phyloP scores from a whole-genome alignment of 23 red algal species.

The Chondrus crispus region DNA sequence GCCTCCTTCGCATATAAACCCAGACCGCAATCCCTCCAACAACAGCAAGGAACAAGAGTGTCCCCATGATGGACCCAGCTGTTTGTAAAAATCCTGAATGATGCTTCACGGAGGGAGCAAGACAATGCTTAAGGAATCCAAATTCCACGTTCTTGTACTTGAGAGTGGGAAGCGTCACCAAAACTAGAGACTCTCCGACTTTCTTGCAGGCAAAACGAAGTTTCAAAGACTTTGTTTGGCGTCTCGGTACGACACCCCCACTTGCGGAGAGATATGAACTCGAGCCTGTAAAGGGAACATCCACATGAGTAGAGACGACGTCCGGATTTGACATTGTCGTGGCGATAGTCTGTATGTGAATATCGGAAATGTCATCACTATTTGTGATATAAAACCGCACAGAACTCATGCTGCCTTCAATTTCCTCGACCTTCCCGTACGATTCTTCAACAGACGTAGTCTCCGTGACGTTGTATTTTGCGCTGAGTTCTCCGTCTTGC shows the following conservation, averaged over 20 bases:
- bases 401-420: constrained; percentile 22
- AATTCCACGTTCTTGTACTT: constrained; percentile 67
- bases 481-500: constrained; percentile 51
- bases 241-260: constrained; percentile 40
- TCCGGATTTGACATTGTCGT: constrained; percentile 58
- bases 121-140: constrained; percentile 66
- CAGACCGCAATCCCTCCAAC: constrained; percentile 25
- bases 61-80: constrained; percentile 41
- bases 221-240: constrained; percentile 20
- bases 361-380: constrained; percentile 47
- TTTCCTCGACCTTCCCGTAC: background rate
- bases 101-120: constrained; percentile 28
- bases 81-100: constrained; percentile 45
- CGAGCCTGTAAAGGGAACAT: background rate
- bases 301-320: constrained; percentile 1
- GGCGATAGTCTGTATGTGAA: constrained; percentile 53
- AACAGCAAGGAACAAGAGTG: constrained; percentile 22
- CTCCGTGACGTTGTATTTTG: constrained; percentile 50
- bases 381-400: constrained; percentile 55
- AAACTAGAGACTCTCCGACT: constrained; percentile 34
- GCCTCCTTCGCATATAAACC: constrained; percentile 36
- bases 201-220: constrained; percentile 51
- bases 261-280: background rate
- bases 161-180: constrained; percentile 55
- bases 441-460: constrained; percentile 1